Conservation (phyloP, 2,329 filamentous ascomycete genomes). For the Arthrobotrys conoides region DNA sequence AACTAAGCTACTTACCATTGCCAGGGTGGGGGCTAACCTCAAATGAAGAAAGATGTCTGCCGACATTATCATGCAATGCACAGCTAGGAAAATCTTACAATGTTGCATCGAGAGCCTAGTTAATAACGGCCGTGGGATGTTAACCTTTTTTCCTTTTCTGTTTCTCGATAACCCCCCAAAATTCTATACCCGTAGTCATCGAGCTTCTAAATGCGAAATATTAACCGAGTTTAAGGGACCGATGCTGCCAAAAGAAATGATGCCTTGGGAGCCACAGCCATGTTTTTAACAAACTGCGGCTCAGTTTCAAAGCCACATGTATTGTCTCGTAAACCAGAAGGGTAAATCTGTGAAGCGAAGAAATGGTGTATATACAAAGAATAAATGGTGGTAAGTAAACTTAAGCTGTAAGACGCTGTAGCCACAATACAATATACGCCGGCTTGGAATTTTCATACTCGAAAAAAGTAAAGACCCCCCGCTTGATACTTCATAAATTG, state of each 20-base stretch:
- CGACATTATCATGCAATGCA: constrained; percentile 34
- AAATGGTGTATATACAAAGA: constrained; percentile 49
- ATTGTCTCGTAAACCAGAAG: constrained; percentile 29
- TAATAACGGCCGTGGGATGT: background rate
- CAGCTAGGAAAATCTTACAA: constrained; percentile 15
- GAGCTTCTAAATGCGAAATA: constrained; percentile 19
- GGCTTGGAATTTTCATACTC: constrained; percentile 39
- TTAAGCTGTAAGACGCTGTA: constrained; percentile 28
- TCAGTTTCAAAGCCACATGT: constrained; percentile 22
- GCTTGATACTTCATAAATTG: constrained; percentile 14
- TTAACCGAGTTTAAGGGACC: constrained; percentile 37
- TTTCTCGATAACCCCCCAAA: background rate
- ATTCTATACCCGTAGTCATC: background rate
- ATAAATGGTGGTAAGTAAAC: constrained; percentile 30
- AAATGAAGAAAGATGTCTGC: constrained; percentile 58
- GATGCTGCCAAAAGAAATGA: constrained; percentile 6
- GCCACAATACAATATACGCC: constrained; percentile 40
- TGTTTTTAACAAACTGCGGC: background rate
- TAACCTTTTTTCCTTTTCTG: background rate
- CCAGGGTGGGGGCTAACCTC: constrained; percentile 47
- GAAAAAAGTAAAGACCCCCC: constrained; percentile 23
- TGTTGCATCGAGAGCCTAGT: constrained; percentile 23
- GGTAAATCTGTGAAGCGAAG: constrained; percentile 35
- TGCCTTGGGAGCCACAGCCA: constrained; percentile 28
- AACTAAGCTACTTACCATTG: background rate